Evolutionary conservation across 2,329 filamentous ascomycete genomes (phyloP).

Genomic region (Fusarium pininemorale): DNA sequence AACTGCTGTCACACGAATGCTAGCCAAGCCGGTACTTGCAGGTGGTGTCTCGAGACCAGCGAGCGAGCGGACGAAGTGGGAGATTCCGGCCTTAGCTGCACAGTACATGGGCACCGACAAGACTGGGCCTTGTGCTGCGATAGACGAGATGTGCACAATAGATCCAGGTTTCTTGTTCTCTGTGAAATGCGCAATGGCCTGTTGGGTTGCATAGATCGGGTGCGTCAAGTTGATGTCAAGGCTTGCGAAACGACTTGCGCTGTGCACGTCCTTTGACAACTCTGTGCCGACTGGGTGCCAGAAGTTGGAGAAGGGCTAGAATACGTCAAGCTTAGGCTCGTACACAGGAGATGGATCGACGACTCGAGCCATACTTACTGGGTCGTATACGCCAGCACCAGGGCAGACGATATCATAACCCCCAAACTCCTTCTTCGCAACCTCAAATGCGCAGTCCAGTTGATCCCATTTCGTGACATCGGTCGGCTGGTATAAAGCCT

Average conservation of each 20-base stretch:
- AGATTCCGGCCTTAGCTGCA: not conserved
- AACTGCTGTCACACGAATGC: not conserved
- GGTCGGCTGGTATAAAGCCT: not conserved
- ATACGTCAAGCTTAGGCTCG: not conserved
- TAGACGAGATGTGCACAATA: not conserved
- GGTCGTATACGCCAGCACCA: not conserved
- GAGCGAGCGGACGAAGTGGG: not conserved
- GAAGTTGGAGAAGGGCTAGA: not conserved
- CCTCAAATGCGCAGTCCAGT: not conserved
- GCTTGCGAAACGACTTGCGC: not conserved
- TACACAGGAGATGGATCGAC: not conserved
- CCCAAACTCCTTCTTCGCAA: not conserved
- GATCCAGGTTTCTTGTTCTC: not conserved
- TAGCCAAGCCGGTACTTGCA: not conserved
- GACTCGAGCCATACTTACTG: not conserved
- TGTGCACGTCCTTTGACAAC: not conserved
- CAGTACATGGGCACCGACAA: not conserved
- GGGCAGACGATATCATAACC: not conserved
- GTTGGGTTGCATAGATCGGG: not conserved
- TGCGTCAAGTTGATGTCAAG: not conserved
- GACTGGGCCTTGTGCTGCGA: not conserved
- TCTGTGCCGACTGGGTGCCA: not conserved
- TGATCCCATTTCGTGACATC: not conserved
- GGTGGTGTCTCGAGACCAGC: not conserved
- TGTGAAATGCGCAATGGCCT: not conserved